phyloP scores from a whole-genome alignment of 768 basidiomycete species.

The Nidularia pulvinata region DNA sequence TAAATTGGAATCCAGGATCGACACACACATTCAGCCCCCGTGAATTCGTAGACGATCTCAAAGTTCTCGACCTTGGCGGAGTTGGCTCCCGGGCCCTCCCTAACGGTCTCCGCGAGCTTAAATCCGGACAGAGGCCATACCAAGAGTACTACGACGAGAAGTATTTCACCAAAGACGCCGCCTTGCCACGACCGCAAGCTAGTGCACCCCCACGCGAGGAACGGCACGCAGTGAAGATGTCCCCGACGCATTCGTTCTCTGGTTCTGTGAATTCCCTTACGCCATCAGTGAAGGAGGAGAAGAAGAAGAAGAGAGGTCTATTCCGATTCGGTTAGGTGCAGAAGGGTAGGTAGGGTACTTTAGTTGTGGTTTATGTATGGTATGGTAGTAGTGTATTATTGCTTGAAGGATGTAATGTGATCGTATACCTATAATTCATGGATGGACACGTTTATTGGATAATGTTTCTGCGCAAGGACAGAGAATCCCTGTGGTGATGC shows the following conservation, averaged over 20 bases:
- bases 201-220: too few relatives aligned
- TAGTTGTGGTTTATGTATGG: too few relatives aligned
- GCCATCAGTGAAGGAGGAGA: conserved; percentile 42
- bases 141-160: conserved; percentile 83
- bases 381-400: conserved; percentile 6
- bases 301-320: conserved; percentile 80
- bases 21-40: conserved; percentile 86
- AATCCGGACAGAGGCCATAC: conserved; percentile 45
- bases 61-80: conserved; percentile 83
- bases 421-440: conserved; percentile 12
- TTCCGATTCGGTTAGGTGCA: too few relatives aligned
- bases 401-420: conserved; percentile 10
- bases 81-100: conserved; percentile 74
- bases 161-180: conserved; percentile 68
- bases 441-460: neutral
- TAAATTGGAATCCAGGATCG: too few relatives aligned
- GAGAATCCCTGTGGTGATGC: too few relatives aligned
- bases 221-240: too few relatives aligned
- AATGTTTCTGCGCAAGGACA: too few relatives aligned
- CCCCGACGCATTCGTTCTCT: conserved; percentile 53
- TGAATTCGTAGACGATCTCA: conserved; percentile 84
- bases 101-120: conserved; percentile 60
- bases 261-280: conserved; percentile 38
- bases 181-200: conserved; percentile 42
- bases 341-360: neutral